Evolutionary conservation across 2,329 filamentous ascomycete genomes (phyloP).

Genomic region (Penicillium brasilianum): DNA sequence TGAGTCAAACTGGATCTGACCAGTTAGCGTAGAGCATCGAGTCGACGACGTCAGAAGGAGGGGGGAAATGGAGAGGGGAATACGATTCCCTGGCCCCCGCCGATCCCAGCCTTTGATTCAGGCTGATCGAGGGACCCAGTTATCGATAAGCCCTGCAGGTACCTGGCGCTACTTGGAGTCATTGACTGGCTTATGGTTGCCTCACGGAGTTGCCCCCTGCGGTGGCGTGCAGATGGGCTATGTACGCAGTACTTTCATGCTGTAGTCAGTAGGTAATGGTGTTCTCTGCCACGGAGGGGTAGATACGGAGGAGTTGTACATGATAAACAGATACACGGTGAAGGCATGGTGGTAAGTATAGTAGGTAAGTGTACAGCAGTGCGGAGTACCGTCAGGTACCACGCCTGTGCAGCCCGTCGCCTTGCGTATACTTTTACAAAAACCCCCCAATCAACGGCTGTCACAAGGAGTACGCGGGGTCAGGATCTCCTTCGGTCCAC

Average conservation of each 20-base stretch:
- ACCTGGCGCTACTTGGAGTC: constrained; percentile 30
- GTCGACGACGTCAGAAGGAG: constrained; percentile 28
- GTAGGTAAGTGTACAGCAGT: background rate
- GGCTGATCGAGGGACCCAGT: constrained; percentile 3
- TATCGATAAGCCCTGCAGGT: constrained; percentile 34
- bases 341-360: background rate
- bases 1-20: background rate
- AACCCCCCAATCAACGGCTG: constrained; percentile 10
- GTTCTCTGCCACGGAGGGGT: background rate
- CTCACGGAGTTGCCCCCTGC: background rate
- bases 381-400: constrained; percentile 30
- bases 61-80: background rate
- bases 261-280: background rate
- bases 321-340: too few species aligned
- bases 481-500: constrained; percentile 4
- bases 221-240: constrained; percentile 1
- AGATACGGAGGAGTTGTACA: background rate
- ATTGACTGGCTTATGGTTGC: constrained; percentile 15
- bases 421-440: background rate
- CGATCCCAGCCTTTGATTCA: constrained; percentile 17
- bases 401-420: constrained; percentile 11
- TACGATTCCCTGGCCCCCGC: background rate
- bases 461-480: constrained; percentile 7
- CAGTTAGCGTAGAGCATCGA: background rate
- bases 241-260: background rate